Evolutionary conservation across 1,284 basidiomycete species (phyloP).

Genomic region (Cutaneotrichosporon cavernicola): DNA sequence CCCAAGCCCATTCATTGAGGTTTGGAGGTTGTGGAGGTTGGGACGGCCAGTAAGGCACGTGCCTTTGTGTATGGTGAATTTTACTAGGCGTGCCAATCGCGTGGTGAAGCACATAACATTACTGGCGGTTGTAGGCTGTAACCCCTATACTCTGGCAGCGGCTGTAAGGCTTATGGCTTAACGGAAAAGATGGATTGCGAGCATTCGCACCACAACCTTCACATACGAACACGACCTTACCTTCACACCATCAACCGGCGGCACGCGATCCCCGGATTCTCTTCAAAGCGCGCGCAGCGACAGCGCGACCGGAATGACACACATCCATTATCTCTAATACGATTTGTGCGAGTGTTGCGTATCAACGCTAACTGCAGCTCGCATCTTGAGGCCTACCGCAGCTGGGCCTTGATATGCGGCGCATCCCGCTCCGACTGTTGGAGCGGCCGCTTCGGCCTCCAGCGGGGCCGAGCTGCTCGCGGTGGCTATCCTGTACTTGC

Average conservation of each 20-base stretch:
- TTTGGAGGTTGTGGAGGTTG: too few species aligned
- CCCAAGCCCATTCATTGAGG: too few species aligned
- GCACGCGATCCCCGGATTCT: not conserved
- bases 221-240: not conserved
- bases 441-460: slow-evolving; percentile 20
- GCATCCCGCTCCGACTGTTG: slow-evolving; percentile 1
- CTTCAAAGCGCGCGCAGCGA: not conserved
- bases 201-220: not conserved
- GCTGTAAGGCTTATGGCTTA: not conserved
- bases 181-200: slow-evolving; percentile 1
- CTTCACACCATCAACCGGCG: not conserved
- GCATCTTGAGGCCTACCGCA: slow-evolving; percentile 3
- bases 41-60: too few species aligned
- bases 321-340: not conserved
- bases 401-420: slow-evolving; percentile 4
- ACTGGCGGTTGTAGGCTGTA: too few species aligned
- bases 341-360: not conserved
- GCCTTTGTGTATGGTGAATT: too few species aligned
- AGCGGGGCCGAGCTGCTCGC: slow-evolving; percentile 40
- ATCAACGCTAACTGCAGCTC: not conserved
- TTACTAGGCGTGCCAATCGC: not conserved
- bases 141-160: not conserved
- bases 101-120: not conserved
- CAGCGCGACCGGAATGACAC: not conserved
- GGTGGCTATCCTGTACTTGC: slow-evolving; percentile 44